These are phyloP conservation scores for Ilyonectria robusta DNA, from an alignment of 2,329 filamentous ascomycete species.

Conservation along the genomic window DNA sequence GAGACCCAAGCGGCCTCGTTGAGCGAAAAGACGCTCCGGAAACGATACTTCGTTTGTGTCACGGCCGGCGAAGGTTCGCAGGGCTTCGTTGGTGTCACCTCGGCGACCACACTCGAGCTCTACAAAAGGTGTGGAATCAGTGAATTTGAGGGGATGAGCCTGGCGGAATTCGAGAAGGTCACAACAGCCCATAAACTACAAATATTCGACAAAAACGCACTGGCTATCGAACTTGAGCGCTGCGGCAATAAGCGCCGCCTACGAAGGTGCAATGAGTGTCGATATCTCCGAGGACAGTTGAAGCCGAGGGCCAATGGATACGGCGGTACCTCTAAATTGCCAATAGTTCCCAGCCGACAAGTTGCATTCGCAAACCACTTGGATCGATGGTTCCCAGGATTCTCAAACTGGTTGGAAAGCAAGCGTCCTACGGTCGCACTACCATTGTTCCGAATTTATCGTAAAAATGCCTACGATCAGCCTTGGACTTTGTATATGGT, in stretches of 20 bases:
- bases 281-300: slow-evolving; percentile 8
- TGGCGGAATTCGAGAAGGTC: not conserved
- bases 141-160: not conserved
- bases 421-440: not conserved
- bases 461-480: not conserved
- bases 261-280: slow-evolving; percentile 34
- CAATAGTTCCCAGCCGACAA: slow-evolving; percentile 11
- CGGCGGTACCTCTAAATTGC: slow-evolving; percentile 2
- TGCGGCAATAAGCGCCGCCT: slow-evolving; percentile 24
- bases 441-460: not conserved
- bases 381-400: slow-evolving; percentile 33
- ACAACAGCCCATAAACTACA: rapidly evolving
- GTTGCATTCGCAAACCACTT: not conserved
- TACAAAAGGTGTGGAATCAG: not conserved
- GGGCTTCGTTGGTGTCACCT: rapidly evolving
- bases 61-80: not conserved
- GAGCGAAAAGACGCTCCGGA: not conserved
- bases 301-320: not conserved
- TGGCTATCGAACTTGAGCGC: not conserved
- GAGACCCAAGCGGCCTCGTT: not conserved
- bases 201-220: slow-evolving; percentile 9
- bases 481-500: slow-evolving; percentile 33
- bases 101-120: not conserved
- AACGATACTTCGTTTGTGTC: slow-evolving; percentile 15
- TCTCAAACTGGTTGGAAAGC: slow-evolving; percentile 3